A percentile compares a stretch with the other conserved stretches of the same genome.
Evolutionary conservation across 192 early-diverging fungal genomes (phyloP).

Genomic region (Entomortierella parvispora): DNA sequence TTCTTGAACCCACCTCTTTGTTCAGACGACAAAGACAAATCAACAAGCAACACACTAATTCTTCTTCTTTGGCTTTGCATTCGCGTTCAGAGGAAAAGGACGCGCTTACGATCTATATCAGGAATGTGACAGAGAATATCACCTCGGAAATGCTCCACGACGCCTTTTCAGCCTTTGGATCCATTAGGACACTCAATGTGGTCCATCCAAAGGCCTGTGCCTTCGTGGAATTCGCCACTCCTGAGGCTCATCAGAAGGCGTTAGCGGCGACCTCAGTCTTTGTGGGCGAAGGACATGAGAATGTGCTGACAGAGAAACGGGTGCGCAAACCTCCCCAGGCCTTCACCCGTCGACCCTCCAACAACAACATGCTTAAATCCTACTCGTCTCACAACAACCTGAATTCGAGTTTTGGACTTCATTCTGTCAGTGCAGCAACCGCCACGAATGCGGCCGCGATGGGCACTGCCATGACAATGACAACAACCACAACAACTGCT

Average conservation of each 20-base stretch:
- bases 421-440: conserved; percentile 15
- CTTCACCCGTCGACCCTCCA: conserved; percentile 25
- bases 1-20: too few relatives aligned
- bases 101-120: conserved; percentile 48
- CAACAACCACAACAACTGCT: not conserved
- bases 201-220: conserved; percentile 49
- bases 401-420: conserved; percentile 4
- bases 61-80: too few relatives aligned
- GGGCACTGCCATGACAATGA: not conserved
- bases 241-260: conserved; percentile 50
- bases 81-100: conserved; percentile 47
- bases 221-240: conserved; percentile 48
- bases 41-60: not conserved
- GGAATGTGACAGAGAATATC: conserved; percentile 41
- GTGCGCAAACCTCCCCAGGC: conserved; percentile 27
- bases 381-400: conserved; percentile 8
- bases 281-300: conserved; percentile 35
- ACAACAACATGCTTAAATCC: conserved; percentile 27
- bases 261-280: conserved; percentile 41
- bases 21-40: not conserved
- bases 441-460: not conserved
- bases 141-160: conserved; percentile 51
- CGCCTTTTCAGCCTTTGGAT: conserved; percentile 53
- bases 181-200: conserved; percentile 32
- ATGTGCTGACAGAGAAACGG: conserved; percentile 37